Evolutionary conservation across 768 basidiomycete species (phyloP).

Genomic region (Auricularia cornea): DNA sequence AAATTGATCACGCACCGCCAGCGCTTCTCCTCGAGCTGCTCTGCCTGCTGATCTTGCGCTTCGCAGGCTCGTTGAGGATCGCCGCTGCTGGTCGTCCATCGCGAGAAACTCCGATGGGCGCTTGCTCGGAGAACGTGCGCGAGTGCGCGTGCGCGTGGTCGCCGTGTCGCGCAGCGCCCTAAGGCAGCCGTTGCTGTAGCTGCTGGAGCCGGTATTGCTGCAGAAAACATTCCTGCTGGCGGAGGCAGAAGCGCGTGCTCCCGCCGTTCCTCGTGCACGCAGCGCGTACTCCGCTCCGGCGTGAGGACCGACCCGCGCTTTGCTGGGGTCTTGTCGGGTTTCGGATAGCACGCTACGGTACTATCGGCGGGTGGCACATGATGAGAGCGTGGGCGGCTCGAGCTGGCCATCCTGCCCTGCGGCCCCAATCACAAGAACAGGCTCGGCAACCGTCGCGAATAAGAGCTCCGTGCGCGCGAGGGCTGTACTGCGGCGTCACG

Average conservation of each 20-base stretch:
- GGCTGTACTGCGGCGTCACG: too few species aligned
- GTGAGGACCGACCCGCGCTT: slow-evolving; percentile 57
- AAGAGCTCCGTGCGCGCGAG: too few species aligned
- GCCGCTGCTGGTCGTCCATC: slow-evolving; percentile 22
- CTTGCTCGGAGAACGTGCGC: slow-evolving; percentile 34
- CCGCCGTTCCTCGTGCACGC: background rate
- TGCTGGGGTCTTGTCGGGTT: slow-evolving; percentile 32
- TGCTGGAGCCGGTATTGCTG: slow-evolving; percentile 44
- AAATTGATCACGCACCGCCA: slow-evolving; percentile 72
- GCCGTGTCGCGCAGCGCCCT: slow-evolving; percentile 18
- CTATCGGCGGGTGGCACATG: slow-evolving; percentile 15
- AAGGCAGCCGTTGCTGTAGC: slow-evolving; percentile 29
- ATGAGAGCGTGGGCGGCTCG: slow-evolving; percentile 63
- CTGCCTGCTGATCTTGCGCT: slow-evolving; percentile 86
- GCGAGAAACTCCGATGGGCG: slow-evolving; percentile 25
- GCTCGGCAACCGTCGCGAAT: too few species aligned
- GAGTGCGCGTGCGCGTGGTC: slow-evolving; percentile 20
- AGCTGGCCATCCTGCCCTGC: too few species aligned
- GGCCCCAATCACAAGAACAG: too few species aligned
- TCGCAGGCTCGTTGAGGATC: slow-evolving; percentile 65
- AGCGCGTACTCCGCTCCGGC: background rate
- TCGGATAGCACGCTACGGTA: slow-evolving; percentile 6
- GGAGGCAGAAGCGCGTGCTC: slow-evolving; percentile 1
- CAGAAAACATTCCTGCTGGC: background rate
- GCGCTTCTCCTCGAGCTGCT: slow-evolving; percentile 71